A percentile compares a stretch with the other conserved stretches of the same genome.
Conservation (phyloP, 129 eudicot genomes). For the Helianthus annuus region HanXRQr2.0-SUNRISE NC_035437.2:177224018-177224517, state of each 20-base stretch:
- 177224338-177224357: neutral
- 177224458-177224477: neutral
- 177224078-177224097: neutral
- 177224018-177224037: neutral
- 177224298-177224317: too few relatives aligned
- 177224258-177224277: too few relatives aligned
- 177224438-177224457: neutral
- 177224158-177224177: neutral
- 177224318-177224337: neutral
- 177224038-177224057: neutral
- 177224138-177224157: neutral
- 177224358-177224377: too few relatives aligned
- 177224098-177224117: too few relatives aligned
- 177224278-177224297: too few relatives aligned
- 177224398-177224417: neutral
- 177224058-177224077: neutral
- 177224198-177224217: neutral
- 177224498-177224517: constrained; percentile 1
- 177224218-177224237: neutral
- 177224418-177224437: constrained; percentile 1
- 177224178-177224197: neutral
- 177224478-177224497: constrained; percentile 7
- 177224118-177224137: neutral
- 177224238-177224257: neutral
- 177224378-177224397: too few relatives aligned